These are phyloP conservation scores for Lonicera japonica DNA, from an alignment of 129 eudicot species.

Conservation along the genomic window DNA sequence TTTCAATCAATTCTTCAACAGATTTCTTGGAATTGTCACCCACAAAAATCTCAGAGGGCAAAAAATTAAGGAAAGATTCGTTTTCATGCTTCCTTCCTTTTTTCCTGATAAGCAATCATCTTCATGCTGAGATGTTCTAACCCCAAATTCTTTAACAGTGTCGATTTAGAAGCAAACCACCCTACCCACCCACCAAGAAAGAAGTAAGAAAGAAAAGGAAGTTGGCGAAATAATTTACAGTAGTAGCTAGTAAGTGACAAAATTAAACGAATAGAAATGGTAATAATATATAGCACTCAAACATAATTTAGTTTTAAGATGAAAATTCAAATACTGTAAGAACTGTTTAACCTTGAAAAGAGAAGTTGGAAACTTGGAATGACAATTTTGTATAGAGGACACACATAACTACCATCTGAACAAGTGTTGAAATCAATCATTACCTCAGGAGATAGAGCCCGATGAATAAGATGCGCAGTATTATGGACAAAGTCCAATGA, in stretches of 20 bases:
- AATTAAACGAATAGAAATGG: not conserved
- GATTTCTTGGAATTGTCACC: too few relatives aligned
- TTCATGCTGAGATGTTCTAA: not conserved
- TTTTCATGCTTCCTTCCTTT: too few relatives aligned
- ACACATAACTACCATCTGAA: not conserved
- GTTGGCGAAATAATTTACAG: not conserved
- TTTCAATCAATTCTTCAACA: too few relatives aligned
- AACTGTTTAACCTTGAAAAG: not conserved
- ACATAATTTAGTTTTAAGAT: not conserved
- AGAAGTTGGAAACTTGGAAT: not conserved
- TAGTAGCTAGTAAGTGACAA: too few relatives aligned
- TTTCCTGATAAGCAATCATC: too few relatives aligned
- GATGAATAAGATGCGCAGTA: conserved; percentile 84
- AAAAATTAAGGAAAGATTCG: too few relatives aligned
- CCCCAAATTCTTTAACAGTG: not conserved
- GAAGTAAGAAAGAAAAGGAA: not conserved
- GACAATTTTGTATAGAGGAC: not conserved
- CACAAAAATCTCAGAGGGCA: too few relatives aligned
- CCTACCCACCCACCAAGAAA: not conserved
- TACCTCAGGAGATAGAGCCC: conserved; percentile 93
- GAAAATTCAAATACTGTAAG: not conserved
- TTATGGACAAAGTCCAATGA: conserved; percentile 88
- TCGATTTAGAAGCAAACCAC: not conserved
- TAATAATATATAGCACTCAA: not conserved
- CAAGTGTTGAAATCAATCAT: not conserved